Evolutionary conservation across 352 stramenopile species (phyloP).

Genomic region (Globisporangium perplexum): DNA sequence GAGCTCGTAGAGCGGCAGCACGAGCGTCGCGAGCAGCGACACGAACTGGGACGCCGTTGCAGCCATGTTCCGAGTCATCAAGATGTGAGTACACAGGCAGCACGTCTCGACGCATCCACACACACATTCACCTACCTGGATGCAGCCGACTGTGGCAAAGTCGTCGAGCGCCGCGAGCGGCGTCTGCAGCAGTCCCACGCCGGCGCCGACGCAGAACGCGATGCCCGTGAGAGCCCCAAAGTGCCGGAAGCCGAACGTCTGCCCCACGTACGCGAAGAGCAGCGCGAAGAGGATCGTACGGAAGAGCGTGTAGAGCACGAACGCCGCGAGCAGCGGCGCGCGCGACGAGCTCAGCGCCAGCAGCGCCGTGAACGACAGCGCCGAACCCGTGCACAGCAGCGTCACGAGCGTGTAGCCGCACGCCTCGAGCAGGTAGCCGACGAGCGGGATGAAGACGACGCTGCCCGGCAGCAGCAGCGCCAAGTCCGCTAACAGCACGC

Average conservation of each 20-base stretch:
- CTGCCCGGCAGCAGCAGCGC: constrained; percentile 62
- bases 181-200: constrained; percentile 60
- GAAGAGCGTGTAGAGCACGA: constrained; percentile 76
- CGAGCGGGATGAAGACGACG: constrained; percentile 66
- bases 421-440: constrained; percentile 65
- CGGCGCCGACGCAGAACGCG: constrained; percentile 59
- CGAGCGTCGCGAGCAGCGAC: constrained; percentile 40
- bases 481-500: constrained; percentile 37
- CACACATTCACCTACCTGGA: constrained; percentile 29
- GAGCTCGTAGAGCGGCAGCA: constrained; percentile 41
- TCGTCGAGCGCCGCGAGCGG: constrained; percentile 47
- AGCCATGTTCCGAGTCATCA: not conserved
- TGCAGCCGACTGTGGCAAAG: constrained; percentile 33
- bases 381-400: constrained; percentile 32
- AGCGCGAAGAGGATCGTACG: constrained; percentile 80
- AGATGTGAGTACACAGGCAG: not conserved
- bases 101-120: not conserved
- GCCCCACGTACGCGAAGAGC: constrained; percentile 75
- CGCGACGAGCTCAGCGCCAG: constrained; percentile 28
- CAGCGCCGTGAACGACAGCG: constrained; percentile 40
- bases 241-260: constrained; percentile 81
- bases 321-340: constrained; percentile 39
- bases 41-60: constrained; percentile 24
- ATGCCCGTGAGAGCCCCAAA: constrained; percentile 79
- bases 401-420: constrained; percentile 60